Evolutionary conservation across 805 yeast genomes (phyloP).

Genomic region (Starmerella stellata): DNA sequence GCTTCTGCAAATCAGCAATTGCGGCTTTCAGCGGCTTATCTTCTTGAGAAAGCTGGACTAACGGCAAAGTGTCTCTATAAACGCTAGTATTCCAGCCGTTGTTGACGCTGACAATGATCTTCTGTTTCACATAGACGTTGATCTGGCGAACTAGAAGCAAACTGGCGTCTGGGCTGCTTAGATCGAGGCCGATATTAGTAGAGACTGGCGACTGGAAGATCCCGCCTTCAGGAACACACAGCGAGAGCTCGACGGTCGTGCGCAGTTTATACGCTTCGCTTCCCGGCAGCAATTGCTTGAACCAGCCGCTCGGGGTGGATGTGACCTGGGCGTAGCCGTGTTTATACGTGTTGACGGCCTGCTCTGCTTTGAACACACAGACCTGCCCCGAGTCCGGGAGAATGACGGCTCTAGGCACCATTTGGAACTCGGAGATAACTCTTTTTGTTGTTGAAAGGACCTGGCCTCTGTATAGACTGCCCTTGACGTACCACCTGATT

Average conservation of each 20-base stretch:
- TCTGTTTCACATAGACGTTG: slow-evolving; percentile 8
- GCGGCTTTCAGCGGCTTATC: slow-evolving; percentile 8
- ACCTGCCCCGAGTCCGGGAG: background rate
- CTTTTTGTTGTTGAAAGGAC: slow-evolving; percentile 5
- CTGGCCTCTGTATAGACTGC: slow-evolving; percentile 11
- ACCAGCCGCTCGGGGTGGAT: slow-evolving; percentile 8
- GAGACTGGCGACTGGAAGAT: slow-evolving; percentile 9
- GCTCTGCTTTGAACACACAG: background rate
- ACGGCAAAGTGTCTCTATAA: slow-evolving; percentile 2
- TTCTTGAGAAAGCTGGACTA: background rate
- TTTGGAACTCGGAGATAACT: slow-evolving; percentile 3
- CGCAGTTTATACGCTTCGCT: slow-evolving; percentile 3
- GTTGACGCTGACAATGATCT: slow-evolving; percentile 10
- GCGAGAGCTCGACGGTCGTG: slow-evolving; percentile 1
- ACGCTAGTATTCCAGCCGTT: slow-evolving; percentile 9
- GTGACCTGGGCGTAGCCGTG: slow-evolving; percentile 10
- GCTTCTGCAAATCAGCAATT: slow-evolving; percentile 4
- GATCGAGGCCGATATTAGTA: slow-evolving; percentile 2
- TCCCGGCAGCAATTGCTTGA: slow-evolving; percentile 10
- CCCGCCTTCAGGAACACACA: slow-evolving; percentile 9
- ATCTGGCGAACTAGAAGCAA: slow-evolving; percentile 4
- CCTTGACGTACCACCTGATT: slow-evolving; percentile 14
- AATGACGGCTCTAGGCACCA: slow-evolving; percentile 7
- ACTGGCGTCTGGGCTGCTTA: slow-evolving; percentile 4
- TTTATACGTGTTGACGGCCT: slow-evolving; percentile 1